Evolutionary conservation across 169 alveolate species (phyloP).

Genomic region (Eimeria maxima): DNA sequence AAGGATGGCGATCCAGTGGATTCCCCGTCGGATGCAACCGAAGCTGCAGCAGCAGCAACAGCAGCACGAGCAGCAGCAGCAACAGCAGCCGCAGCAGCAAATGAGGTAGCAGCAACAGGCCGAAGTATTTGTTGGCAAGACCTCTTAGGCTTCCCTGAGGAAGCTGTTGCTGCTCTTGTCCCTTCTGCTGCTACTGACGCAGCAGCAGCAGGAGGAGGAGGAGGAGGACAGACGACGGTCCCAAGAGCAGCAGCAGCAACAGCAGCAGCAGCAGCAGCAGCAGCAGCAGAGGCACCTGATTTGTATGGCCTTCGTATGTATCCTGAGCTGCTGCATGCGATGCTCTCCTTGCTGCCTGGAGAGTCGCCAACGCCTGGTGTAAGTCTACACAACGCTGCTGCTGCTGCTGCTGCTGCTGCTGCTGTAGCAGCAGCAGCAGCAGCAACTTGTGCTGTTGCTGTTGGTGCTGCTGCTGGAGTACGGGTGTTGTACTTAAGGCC

Average conservation of each 20-base stretch:
- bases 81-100: not conserved
- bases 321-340: slow-evolving; percentile 12
- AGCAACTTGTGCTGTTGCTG: not conserved
- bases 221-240: not conserved
- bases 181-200: not conserved
- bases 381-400: not conserved
- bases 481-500: not conserved
- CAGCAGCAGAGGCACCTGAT: not conserved
- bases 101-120: not conserved
- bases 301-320: not conserved
- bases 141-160: not conserved
- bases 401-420: not conserved
- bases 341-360: not conserved
- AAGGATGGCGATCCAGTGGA: not conserved
- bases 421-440: slow-evolving; percentile 1
- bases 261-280: slow-evolving; percentile 37
- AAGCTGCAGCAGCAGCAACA: slow-evolving; percentile 13
- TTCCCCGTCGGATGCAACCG: not conserved
- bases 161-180: not conserved
- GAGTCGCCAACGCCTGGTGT: slow-evolving; percentile 30
- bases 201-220: slow-evolving; percentile 13
- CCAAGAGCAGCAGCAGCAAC: slow-evolving; percentile 11
- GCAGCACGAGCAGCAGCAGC: slow-evolving; percentile 22
- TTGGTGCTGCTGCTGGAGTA: not conserved
- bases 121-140: not conserved